These are phyloP conservation scores for Leccinellum rugosiceps DNA, from an alignment of 768 basidiomycete genomes.

Conservation along the genomic window DNA sequence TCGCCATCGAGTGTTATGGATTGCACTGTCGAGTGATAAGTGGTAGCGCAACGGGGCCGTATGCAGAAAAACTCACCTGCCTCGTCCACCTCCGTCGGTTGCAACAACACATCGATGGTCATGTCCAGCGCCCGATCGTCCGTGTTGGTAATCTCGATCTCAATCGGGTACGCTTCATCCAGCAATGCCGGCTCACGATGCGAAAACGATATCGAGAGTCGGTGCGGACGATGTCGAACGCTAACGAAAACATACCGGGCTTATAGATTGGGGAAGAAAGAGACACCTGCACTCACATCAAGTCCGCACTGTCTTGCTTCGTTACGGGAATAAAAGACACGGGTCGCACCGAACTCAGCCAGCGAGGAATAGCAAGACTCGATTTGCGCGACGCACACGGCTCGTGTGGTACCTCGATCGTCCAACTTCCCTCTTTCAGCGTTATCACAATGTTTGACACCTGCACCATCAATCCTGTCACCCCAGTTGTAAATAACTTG, in stretches of 20 bases:
- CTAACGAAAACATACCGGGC: constrained; percentile 32
- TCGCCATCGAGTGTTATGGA: constrained; percentile 59
- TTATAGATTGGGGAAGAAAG: neutral
- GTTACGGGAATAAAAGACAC: constrained; percentile 50
- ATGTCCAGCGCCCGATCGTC: constrained; percentile 72
- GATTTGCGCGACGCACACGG: constrained; percentile 38
- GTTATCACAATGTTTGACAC: constrained; percentile 43
- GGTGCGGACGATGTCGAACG: constrained; percentile 44
- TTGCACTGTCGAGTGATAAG: constrained; percentile 42
- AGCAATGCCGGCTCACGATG: constrained; percentile 73
- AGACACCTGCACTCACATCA: constrained; percentile 40
- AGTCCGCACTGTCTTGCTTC: constrained; percentile 43
- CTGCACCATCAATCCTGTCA: constrained; percentile 15
- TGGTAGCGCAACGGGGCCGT: neutral
- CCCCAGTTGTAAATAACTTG: neutral
- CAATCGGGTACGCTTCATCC: constrained; percentile 76
- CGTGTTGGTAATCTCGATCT: constrained; percentile 62
- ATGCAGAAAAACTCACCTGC: constrained; percentile 42
- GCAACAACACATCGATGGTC: constrained; percentile 70
- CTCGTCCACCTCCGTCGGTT: constrained; percentile 74
- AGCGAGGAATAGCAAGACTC: constrained; percentile 35
- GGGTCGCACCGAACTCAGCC: constrained; percentile 59
- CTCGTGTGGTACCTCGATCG: constrained; percentile 56
- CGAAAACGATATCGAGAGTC: constrained; percentile 49
- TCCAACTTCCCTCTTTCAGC: constrained; percentile 43